Base-by-base conservation (phyloP, 768 basidiomycete species). In the Mycena galopus region DNA sequence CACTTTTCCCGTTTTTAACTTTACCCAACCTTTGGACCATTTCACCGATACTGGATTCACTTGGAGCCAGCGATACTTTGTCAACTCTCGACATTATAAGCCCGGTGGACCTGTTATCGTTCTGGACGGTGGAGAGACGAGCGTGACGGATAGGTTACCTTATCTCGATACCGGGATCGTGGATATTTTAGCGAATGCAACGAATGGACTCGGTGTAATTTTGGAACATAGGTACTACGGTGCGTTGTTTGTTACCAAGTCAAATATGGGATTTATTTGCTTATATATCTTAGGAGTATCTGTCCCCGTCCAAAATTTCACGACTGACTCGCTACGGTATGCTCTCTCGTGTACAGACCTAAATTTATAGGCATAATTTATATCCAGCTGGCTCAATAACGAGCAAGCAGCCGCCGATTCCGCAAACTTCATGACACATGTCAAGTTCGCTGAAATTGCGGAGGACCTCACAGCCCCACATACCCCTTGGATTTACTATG, bases 201-300 rank as follows among this genome's bases (percentile, higher is more conserved):
- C 95, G 0, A 88, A 91, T 33, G 97, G 97, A 6, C 86, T 98
- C 9, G 93, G 93, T 27, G 89, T 98, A 55, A 89, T 98, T 25
- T 86, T 98, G 37, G 96, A 98, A 80, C 96, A 98, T 81, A 89
- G 96, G 73, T 96, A 93, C 79, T 97, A 97, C 79, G 95, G 96
- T 87, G 72, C 55, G 80, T 53, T 42, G 9, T 33, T 62, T 56
- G 59, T 32, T 63, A 32, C 53, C n/a, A 47, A 10, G 3, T 63
- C 71, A 76, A n/a, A 60, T 78, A 65, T 74, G 58, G 74, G 73
- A 57, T 67, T 67, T 67, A 39, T 68, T 60, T 10, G 12, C 55
- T 60, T 50, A 68, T 61, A 25, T 63, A 50, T 73, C 33, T 58
- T 27, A 94, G 93, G 93, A 25, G 79, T 88, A 47, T 96, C 95